A percentile compares a stretch with the other conserved stretches of the same genome.
These are phyloP conservation scores for Pyrus hybrid DNA, from an alignment of 331 rosid genomes.

Conservation along the genomic window DNA sequence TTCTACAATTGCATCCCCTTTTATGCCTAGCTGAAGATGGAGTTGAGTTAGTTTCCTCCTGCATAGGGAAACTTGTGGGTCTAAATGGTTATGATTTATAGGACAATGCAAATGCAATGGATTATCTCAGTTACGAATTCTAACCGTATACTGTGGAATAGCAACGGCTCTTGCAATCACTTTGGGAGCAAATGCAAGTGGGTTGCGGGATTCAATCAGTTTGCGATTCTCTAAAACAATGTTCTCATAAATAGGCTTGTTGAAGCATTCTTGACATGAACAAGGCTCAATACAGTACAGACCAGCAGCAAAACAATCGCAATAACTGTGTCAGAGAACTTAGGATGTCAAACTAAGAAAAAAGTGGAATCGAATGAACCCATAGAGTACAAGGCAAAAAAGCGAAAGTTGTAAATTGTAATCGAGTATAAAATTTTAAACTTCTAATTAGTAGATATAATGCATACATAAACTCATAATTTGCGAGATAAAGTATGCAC, in stretches of 20 bases:
- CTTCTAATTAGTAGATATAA: background rate
- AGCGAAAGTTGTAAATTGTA: no score
- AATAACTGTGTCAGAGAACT: slow-evolving; percentile 17
- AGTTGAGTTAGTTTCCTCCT: slow-evolving; percentile 11
- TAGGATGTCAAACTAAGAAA: background rate
- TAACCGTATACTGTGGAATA: slow-evolving; percentile 8
- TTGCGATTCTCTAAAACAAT: slow-evolving; percentile 19
- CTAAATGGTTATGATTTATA: background rate
- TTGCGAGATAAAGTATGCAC: background rate
- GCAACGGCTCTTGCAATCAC: slow-evolving; percentile 6
- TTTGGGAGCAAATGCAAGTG: slow-evolving; percentile 32
- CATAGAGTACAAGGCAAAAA: background rate
- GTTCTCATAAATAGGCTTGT: slow-evolving; percentile 16
- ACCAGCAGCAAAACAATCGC: slow-evolving; percentile 34
- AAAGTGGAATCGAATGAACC: background rate
- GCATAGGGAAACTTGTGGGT: background rate
- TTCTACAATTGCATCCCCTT: slow-evolving; percentile 32
- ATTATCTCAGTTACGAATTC: background rate
- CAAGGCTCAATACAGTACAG: slow-evolving; percentile 29
- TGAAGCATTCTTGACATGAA: slow-evolving; percentile 21
- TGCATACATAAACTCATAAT: background rate
- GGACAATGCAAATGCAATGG: background rate
- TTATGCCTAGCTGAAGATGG: slow-evolving; percentile 26
- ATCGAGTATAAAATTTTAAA: background rate
- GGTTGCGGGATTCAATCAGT: slow-evolving; percentile 24